A percentile compares a stretch with the other conserved stretches of the same genome.
Evolutionary conservation across 176 grass and related monocot species (phyloP).

Genomic region (Dactylis glomerata): DNA sequence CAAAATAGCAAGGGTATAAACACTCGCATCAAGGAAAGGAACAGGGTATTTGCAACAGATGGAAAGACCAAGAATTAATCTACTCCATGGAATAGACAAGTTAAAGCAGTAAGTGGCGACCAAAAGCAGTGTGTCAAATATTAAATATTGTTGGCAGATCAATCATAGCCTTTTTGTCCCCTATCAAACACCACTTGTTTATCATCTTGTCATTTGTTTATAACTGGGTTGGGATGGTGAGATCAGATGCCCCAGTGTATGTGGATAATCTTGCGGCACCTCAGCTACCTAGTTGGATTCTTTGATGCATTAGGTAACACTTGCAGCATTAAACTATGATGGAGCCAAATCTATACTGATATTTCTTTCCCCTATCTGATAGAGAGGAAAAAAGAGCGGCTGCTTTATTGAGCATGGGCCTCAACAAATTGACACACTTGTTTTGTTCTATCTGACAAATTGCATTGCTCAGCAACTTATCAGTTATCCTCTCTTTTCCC

Average conservation of each 20-base stretch:
- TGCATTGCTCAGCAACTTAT: conserved; percentile 26
- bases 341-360: conserved; percentile 23
- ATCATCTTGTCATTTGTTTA: neutral
- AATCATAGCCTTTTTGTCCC: conserved; percentile 39
- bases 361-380: conserved; percentile 5
- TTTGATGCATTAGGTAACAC: conserved; percentile 33
- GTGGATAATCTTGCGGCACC: conserved; percentile 36
- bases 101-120: conserved; percentile 29
- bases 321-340: conserved; percentile 43
- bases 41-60: conserved; percentile 23
- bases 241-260: conserved; percentile 37
- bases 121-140: conserved; percentile 40
- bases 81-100: conserved; percentile 29
- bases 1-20: conserved; percentile 48
- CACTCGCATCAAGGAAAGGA: conserved; percentile 29
- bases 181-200: conserved; percentile 33
- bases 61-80: conserved; percentile 43
- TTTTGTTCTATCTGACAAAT: neutral
- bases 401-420: conserved; percentile 37
- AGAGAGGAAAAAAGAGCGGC: neutral
- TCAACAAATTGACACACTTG: conserved; percentile 27
- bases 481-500: neutral
- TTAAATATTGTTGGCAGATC: conserved; percentile 30
- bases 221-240: conserved; percentile 7
- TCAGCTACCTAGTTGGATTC: conserved; percentile 40